phyloP scores from a whole-genome alignment of 2,329 filamentous ascomycete genomes.

The Fusarium luffae region DNA sequence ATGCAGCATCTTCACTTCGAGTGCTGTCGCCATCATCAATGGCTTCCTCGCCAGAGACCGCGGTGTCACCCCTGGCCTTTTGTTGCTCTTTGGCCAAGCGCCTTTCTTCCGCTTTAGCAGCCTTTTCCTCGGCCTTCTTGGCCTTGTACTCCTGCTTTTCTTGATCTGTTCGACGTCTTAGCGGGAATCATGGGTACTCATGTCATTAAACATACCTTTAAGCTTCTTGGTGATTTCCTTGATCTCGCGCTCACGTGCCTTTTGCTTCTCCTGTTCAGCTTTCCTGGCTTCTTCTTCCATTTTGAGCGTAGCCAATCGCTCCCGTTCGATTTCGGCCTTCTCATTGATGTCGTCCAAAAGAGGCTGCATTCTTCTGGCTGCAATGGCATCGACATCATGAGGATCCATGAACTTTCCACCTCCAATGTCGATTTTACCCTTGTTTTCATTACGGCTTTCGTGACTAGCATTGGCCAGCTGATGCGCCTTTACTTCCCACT shows the following conservation, averaged over 20 bases:
- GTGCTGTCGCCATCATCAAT: slow-evolving; percentile 24
- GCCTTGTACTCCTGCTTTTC: slow-evolving; percentile 55
- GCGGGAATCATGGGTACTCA: slow-evolving; percentile 43
- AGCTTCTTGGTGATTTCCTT: slow-evolving; percentile 65
- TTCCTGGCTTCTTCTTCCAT: slow-evolving; percentile 68
- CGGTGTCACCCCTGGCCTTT: slow-evolving; percentile 50
- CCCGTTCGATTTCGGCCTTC: slow-evolving; percentile 77
- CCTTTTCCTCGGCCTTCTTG: slow-evolving; percentile 49
- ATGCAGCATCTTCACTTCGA: slow-evolving; percentile 19
- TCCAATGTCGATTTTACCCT: slow-evolving; percentile 75
- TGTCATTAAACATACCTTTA: slow-evolving; percentile 62
- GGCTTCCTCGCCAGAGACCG: slow-evolving; percentile 22
- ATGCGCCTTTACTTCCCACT: slow-evolving; percentile 84
- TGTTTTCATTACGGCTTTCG: slow-evolving; percentile 66
- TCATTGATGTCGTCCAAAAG: slow-evolving; percentile 86
- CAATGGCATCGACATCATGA: slow-evolving; percentile 82
- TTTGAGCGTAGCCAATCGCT: slow-evolving; percentile 72
- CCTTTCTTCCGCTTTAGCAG: slow-evolving; percentile 65
- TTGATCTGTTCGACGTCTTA: slow-evolving; percentile 52
- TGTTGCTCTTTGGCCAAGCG: slow-evolving; percentile 63
- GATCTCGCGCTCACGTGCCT: slow-evolving; percentile 63
- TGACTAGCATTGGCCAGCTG: slow-evolving; percentile 74
- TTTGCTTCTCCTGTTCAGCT: slow-evolving; percentile 61
- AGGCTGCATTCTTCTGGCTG: slow-evolving; percentile 80
- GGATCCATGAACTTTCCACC: slow-evolving; percentile 84